Evolutionary conservation across 2,329 filamentous ascomycete species (phyloP).

Genomic region (Fusarium sp.): DNA sequence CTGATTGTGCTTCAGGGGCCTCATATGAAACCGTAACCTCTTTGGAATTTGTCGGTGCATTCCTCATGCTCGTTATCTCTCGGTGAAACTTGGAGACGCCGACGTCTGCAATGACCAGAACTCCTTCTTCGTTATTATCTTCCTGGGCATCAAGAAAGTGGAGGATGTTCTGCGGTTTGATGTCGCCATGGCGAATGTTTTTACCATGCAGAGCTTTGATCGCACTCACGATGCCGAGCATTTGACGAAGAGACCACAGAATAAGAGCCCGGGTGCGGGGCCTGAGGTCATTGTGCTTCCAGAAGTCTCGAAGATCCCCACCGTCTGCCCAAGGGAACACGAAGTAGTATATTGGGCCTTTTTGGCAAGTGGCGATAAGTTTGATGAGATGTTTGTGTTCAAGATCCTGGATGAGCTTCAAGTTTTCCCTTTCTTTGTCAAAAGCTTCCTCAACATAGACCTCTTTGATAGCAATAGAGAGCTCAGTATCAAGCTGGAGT

Average conservation of each 20-base stretch:
- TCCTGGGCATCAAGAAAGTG: slow-evolving; percentile 2
- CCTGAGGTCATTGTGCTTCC: background rate
- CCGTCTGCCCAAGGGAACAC: slow-evolving; percentile 42
- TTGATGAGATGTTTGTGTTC: slow-evolving; percentile 29
- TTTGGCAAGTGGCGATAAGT: slow-evolving; percentile 22
- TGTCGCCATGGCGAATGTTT: slow-evolving; percentile 38
- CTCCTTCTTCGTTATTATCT: background rate
- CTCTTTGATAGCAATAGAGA: slow-evolving; percentile 32
- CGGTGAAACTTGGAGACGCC: slow-evolving; percentile 34
- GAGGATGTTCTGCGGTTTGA: slow-evolving; percentile 42
- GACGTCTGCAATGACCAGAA: slow-evolving; percentile 34
- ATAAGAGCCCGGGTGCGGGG: background rate
- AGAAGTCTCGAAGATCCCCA: slow-evolving; percentile 33
- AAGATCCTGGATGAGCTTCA: slow-evolving; percentile 11
- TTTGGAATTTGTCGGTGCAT: slow-evolving; percentile 14
- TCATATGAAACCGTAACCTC: slow-evolving; percentile 32
- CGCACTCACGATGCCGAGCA: slow-evolving; percentile 25
- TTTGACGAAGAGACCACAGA: slow-evolving; percentile 33
- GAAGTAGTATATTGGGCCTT: slow-evolving; percentile 17
- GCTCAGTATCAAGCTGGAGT: background rate
- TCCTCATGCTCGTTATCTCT: slow-evolving; percentile 21
- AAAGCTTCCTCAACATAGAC: slow-evolving; percentile 6
- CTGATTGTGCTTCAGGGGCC: slow-evolving; percentile 27
- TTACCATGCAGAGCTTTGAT: slow-evolving; percentile 21
- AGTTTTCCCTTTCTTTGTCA: slow-evolving; percentile 13